Evolutionary conservation across 2,329 filamentous ascomycete species (phyloP).

Genomic region (Neonectria sp.): DNA sequence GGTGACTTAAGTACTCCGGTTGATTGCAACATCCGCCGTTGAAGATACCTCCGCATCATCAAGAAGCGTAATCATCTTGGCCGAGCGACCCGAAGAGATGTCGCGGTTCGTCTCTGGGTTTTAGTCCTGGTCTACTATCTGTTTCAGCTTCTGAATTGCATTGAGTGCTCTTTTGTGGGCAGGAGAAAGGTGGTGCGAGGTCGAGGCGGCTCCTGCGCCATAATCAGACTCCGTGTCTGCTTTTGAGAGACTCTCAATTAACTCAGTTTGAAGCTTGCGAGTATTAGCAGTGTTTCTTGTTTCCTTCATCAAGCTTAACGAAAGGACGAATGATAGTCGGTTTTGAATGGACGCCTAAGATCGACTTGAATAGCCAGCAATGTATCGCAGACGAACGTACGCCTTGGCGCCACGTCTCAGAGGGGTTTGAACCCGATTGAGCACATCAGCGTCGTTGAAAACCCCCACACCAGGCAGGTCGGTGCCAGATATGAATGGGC

Average conservation of each 20-base stretch:
- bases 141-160: slow-evolving; percentile 34
- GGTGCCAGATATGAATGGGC: slow-evolving; percentile 25
- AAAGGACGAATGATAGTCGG: slow-evolving; percentile 35
- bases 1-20: neutral
- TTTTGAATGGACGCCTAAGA: slow-evolving; percentile 43
- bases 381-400: slow-evolving; percentile 31
- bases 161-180: slow-evolving; percentile 35
- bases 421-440: slow-evolving; percentile 21
- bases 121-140: slow-evolving; percentile 9
- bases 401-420: slow-evolving; percentile 27
- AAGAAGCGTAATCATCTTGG: neutral
- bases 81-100: neutral
- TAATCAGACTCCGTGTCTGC: slow-evolving; percentile 10
- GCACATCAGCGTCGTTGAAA: neutral
- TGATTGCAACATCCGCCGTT: neutral
- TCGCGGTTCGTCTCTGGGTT: neutral
- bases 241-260: slow-evolving; percentile 29
- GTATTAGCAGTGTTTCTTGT: slow-evolving; percentile 22
- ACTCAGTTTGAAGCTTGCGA: slow-evolving; percentile 33
- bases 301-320: slow-evolving; percentile 35
- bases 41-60: neutral
- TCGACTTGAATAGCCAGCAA: slow-evolving; percentile 31
- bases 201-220: neutral
- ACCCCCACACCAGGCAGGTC: neutral
- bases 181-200: slow-evolving; percentile 19